These are phyloP conservation scores for Clarireedia monteithiana DNA, from an alignment of 2,329 filamentous ascomycete species.

Conservation along the genomic window DNA sequence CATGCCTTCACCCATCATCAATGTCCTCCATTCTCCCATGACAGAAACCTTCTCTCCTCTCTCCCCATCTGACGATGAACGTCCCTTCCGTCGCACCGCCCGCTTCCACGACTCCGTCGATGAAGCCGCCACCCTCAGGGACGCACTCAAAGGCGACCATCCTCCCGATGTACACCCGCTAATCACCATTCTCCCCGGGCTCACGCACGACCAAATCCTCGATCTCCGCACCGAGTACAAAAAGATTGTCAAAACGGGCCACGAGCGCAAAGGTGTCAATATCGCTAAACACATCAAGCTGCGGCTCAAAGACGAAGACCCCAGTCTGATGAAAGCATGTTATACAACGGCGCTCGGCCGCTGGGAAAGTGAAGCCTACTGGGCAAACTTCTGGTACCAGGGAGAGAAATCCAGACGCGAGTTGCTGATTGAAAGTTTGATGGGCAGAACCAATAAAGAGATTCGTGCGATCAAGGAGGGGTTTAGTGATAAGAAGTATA, in stretches of 20 bases:
- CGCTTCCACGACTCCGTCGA: conserved; percentile 80
- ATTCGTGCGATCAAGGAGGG: conserved; percentile 78
- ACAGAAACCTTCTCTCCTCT: conserved; percentile 46
- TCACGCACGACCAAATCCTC: conserved; percentile 83
- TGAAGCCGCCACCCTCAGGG: conserved; percentile 69
- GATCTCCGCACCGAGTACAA: conserved; percentile 87
- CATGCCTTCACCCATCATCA: conserved; percentile 72
- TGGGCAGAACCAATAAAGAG: conserved; percentile 85
- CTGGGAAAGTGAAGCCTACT: conserved; percentile 93
- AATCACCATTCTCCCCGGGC: conserved; percentile 73
- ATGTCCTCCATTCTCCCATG: conserved; percentile 37
- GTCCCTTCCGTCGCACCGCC: conserved; percentile 43
- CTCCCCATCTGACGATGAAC: conserved; percentile 38
- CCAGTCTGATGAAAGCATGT: conserved; percentile 79
- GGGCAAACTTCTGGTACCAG: conserved; percentile 98
- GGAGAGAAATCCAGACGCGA: conserved; percentile 76
- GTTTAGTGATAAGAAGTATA: conserved; percentile 89
- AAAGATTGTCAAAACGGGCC: conserved; percentile 71
- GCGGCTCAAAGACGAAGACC: conserved; percentile 63
- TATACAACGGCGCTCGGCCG: conserved; percentile 83
- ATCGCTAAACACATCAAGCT: conserved; percentile 78
- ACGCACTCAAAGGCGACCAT: conserved; percentile 53
- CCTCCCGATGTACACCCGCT: conserved; percentile 62
- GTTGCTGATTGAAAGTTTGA: conserved; percentile 84
- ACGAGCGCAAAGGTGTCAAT: conserved; percentile 69